These are phyloP conservation scores for Prunus mira DNA, from an alignment of 306 rosid species.

Conservation along the genomic window DNA sequence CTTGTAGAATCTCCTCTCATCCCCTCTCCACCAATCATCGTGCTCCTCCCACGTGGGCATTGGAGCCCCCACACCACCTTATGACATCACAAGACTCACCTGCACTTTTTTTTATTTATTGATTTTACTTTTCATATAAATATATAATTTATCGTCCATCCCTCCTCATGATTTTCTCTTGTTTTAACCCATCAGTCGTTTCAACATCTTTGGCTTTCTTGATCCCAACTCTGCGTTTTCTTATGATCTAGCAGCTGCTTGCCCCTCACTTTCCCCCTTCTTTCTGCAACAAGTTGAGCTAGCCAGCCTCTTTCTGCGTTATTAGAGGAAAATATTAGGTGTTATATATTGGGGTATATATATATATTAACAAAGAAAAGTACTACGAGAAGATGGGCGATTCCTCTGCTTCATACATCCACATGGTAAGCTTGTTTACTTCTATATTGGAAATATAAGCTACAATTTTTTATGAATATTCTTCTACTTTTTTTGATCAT, in stretches of 20 bases:
- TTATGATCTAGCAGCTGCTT: neutral
- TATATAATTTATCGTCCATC: neutral
- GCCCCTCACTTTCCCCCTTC: neutral
- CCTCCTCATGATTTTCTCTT: neutral
- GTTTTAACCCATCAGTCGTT: slow-evolving; percentile 11
- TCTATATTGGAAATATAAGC: neutral
- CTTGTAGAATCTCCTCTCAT: slow-evolving; percentile 63
- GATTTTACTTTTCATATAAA: neutral
- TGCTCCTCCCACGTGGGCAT: slow-evolving; percentile 75
- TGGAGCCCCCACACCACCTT: slow-evolving; percentile 32
- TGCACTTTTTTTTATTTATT: neutral
- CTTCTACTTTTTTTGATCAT: neutral
- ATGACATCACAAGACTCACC: slow-evolving; percentile 15
- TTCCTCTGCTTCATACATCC: slow-evolving; percentile 82
- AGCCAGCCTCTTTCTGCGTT: too few species aligned
- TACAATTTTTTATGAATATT: neutral
- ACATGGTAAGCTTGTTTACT: slow-evolving; percentile 44
- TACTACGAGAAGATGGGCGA: slow-evolving; percentile 44
- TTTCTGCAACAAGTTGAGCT: neutral
- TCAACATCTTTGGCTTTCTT: too few species aligned
- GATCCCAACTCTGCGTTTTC: neutral
- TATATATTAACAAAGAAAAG: neutral
- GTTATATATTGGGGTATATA: neutral
- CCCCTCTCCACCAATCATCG: slow-evolving; percentile 79
- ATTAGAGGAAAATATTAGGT: too few species aligned